phyloP scores from a whole-genome alignment of 2,329 filamentous ascomycete species.

The Zarea fungicola region DNA sequence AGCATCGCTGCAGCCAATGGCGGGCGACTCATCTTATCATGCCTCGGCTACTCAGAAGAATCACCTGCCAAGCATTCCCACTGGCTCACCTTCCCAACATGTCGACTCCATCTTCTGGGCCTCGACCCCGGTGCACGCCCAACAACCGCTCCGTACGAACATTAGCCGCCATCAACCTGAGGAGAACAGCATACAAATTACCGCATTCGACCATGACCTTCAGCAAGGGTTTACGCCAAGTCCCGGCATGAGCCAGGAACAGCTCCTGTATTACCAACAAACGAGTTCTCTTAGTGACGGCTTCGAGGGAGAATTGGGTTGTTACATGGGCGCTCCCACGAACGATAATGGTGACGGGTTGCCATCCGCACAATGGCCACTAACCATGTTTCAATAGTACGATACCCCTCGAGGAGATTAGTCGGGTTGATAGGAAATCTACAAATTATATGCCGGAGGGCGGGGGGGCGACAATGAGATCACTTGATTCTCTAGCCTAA shows the following conservation, averaged over 20 bases:
- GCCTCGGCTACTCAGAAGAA: too few species aligned
- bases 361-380: slow-evolving; percentile 1
- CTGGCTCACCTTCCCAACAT: too few species aligned
- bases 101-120: background rate
- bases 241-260: background rate
- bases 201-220: slow-evolving; percentile 31
- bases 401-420: too few species aligned
- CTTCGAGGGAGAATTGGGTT: slow-evolving; percentile 38
- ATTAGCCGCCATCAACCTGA: slow-evolving; percentile 22
- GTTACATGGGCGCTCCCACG: background rate
- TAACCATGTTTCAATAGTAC: too few species aligned
- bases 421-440: too few species aligned
- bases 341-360: too few species aligned
- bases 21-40: slow-evolving; percentile 16
- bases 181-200: slow-evolving; percentile 37
- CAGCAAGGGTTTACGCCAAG: slow-evolving; percentile 4
- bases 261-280: slow-evolving; percentile 10
- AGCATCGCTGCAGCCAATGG: background rate
- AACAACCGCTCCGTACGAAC: slow-evolving; percentile 15
- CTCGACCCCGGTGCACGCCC: too few species aligned
- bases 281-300: slow-evolving; percentile 37
- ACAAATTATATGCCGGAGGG: slow-evolving; percentile 14
- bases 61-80: too few species aligned
- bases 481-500: slow-evolving; percentile 30
- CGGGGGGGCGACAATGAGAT: slow-evolving; percentile 22